Evolutionary conservation across 768 basidiomycete genomes (phyloP).

Genomic region (Chalciporus pseudorubinellus): DNA sequence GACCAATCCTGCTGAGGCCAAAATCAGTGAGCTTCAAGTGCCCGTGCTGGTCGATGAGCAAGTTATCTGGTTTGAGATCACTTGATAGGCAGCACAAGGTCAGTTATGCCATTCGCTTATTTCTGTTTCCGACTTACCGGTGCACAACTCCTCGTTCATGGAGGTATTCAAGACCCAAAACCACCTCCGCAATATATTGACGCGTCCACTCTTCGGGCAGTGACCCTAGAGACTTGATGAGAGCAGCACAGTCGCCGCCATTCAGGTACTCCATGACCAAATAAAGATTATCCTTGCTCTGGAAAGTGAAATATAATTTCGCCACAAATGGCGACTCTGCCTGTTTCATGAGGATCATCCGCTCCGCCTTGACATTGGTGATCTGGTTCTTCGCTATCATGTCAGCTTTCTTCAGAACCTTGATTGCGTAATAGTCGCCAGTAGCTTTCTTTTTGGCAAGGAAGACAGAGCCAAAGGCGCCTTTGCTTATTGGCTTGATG

Average conservation of each 20-base stretch:
- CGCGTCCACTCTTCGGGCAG: slow-evolving; percentile 96
- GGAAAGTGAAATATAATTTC: slow-evolving; percentile 97
- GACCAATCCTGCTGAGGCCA: slow-evolving; percentile 93
- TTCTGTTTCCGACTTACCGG: slow-evolving; percentile 57
- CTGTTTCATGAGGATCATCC: slow-evolving; percentile 99
- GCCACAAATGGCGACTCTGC: slow-evolving; percentile 98
- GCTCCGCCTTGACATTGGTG: slow-evolving; percentile 98
- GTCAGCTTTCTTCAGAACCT: slow-evolving; percentile 99
- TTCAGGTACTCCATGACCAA: slow-evolving; percentile 99
- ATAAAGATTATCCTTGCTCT: slow-evolving; percentile 98
- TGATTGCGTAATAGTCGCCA: slow-evolving; percentile 99
- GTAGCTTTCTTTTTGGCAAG: slow-evolving; percentile 97
- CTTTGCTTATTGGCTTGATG: slow-evolving; percentile 99
- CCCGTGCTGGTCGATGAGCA: slow-evolving; percentile 94
- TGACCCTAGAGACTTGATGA: slow-evolving; percentile 93
- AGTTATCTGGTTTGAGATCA: slow-evolving; percentile 96
- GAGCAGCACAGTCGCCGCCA: slow-evolving; percentile 94
- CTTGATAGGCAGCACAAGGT: slow-evolving; percentile 41
- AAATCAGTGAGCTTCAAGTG: slow-evolving; percentile 99
- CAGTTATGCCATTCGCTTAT: too few species aligned
- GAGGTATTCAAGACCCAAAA: slow-evolving; percentile 93
- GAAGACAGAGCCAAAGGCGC: slow-evolving; percentile 98
- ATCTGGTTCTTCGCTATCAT: slow-evolving; percentile 99
- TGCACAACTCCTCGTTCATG: slow-evolving; percentile 95
- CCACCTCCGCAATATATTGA: slow-evolving; percentile 95